phyloP scores from a whole-genome alignment of 192 early-diverging fungal species.

The Geosiphon pyriformis region DNA sequence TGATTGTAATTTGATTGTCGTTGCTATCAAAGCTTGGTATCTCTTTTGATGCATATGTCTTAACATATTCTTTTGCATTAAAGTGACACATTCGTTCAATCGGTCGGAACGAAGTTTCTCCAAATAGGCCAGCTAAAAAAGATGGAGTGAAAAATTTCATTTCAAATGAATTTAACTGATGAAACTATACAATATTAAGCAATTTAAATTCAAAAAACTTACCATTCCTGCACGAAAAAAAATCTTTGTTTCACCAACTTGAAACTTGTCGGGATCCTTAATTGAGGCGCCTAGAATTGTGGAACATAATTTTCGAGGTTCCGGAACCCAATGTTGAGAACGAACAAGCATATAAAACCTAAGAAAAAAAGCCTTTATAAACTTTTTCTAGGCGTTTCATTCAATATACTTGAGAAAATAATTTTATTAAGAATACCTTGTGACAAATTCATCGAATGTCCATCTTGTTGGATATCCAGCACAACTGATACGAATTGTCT shows the following conservation, averaged over 20 bases:
- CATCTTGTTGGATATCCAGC: slow-evolving; percentile 94
- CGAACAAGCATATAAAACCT: slow-evolving; percentile 55
- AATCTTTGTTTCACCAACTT: slow-evolving; percentile 92
- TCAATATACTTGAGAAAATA: slow-evolving; percentile 49
- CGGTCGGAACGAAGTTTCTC: slow-evolving; percentile 88
- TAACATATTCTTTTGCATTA: slow-evolving; percentile 87
- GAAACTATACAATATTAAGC: not conserved
- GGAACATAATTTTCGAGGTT: slow-evolving; percentile 53
- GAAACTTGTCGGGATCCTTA: slow-evolving; percentile 79
- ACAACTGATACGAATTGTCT: slow-evolving; percentile 98
- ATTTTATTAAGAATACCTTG: slow-evolving; percentile 41
- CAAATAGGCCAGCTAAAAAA: slow-evolving; percentile 59
- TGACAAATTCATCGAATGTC: slow-evolving; percentile 86
- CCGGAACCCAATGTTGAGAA: slow-evolving; percentile 50
- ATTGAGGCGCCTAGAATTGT: slow-evolving; percentile 64
- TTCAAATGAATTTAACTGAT: not conserved
- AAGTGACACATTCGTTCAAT: slow-evolving; percentile 70
- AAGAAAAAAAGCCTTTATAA: not conserved
- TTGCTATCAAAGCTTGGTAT: slow-evolving; percentile 50
- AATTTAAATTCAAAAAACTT: slow-evolving; percentile 31
- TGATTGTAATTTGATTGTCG: slow-evolving; percentile 66
- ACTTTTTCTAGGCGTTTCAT: slow-evolving; percentile 26
- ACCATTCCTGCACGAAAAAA: slow-evolving; percentile 98
- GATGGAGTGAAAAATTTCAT: no score
- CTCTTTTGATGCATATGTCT: slow-evolving; percentile 57